These are phyloP conservation scores for Pseudognaphalium luteoalbum DNA, from an alignment of 129 eudicot species.

Conservation along the genomic window DNA sequence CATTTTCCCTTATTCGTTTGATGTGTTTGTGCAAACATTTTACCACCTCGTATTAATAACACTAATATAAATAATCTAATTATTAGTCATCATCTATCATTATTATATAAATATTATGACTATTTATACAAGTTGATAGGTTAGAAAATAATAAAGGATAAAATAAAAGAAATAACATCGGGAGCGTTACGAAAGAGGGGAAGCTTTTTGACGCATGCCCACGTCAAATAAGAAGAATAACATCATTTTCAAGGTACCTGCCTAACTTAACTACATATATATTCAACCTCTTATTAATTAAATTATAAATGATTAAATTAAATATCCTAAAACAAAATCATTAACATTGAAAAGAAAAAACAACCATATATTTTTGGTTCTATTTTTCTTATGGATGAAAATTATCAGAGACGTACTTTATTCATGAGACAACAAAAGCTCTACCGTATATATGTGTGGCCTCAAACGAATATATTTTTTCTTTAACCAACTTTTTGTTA, in stretches of 20 bases:
- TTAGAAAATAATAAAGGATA: neutral
- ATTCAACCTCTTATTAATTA: neutral
- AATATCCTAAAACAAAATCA: neutral
- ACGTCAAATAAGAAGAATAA: slow-evolving; percentile 32
- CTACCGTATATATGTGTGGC: neutral
- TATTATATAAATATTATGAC: neutral
- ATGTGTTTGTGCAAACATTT: no score
- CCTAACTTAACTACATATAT: neutral
- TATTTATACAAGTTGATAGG: neutral
- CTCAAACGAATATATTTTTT: neutral
- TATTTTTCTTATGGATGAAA: neutral
- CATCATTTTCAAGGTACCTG: slow-evolving; percentile 34
- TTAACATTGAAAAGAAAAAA: neutral
- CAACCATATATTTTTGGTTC: neutral
- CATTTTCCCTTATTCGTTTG: no score
- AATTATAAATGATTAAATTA: no score
- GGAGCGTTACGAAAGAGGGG: slow-evolving; percentile 39
- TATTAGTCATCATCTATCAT: neutral
- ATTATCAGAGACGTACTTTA: neutral
- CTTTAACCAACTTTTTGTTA: no score
- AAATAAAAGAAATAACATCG: slow-evolving; percentile 17
- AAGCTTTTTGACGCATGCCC: slow-evolving; percentile 46
- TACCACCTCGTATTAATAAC: neutral
- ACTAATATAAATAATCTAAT: neutral
- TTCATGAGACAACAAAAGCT: neutral